Evolutionary conservation across 208 protist genomes (phyloP), one percentile per base, ranked within the genome.

Genomic region (Leishmania amazonensis): DNA sequence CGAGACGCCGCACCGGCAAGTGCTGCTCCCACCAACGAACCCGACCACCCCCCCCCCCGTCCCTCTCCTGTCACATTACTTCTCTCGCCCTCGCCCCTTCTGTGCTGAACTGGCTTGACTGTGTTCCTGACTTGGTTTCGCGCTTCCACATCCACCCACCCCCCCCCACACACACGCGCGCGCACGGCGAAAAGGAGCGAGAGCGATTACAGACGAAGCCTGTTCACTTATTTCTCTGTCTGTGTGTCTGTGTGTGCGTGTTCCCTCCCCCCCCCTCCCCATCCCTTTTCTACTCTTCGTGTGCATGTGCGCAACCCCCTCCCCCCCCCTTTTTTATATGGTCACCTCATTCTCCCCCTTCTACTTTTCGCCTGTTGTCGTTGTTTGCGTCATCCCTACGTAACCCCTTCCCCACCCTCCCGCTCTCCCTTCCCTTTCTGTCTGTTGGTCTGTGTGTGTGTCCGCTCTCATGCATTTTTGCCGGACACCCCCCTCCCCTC

Each of bases 391-490:
- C 38, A 57, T 49, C n/a, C 35, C 40, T 11, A 38, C n/a, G 53
- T 78, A 35, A 35, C 31, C 31, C 31, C 31, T 35, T 35, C 31
- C 31, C 31, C n/a, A 57, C 58, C 2, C n/a, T 40, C 38, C 40
- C 40, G 13, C 21, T 24, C 21, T 24, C 24, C 24, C 76, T 45
- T 67, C 19, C 54, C 19, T 70, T 0, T 79, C 60, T 42, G 13
- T 67, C 35, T 79, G 9, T 71, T 3, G 47, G 54, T 80, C 3
- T 79, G 31, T 81, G 53, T 51, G 11, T 75, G 11, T 45, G 51
- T 38, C 62, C 13, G 62, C 28, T 67, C 28, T 53, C 42, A 53
- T 74, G 40, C 19, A n/a, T 53, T 49, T 49, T 19, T 35, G 28
- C 42, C 11, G 42, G 42, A 38, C 70, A 74, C 1, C 70, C 31